A percentile compares a stretch with the other conserved stretches of the same genome.
Conservation (phyloP, 768 basidiomycete genomes). For the Cystofilobasidium bisporidii region DNA sequence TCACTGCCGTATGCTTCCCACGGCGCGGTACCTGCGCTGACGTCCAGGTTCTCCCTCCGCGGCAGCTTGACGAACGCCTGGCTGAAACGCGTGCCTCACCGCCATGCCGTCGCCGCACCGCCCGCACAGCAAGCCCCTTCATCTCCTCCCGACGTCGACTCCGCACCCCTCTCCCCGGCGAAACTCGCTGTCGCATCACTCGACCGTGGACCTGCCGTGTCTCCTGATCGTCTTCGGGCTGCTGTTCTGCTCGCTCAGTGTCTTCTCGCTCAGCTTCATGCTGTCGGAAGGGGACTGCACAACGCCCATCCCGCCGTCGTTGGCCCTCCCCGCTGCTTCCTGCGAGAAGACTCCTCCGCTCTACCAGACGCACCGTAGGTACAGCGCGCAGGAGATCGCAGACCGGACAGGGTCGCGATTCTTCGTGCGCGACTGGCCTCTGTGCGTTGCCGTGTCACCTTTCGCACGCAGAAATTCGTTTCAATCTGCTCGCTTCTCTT, state of each 20-base stretch:
- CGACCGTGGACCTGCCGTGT: not conserved
- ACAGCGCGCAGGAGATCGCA: constrained; percentile 33
- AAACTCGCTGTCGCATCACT: not conserved
- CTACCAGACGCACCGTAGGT: not conserved
- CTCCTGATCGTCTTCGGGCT: not conserved
- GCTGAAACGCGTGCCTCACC: too few species aligned
- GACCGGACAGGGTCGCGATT: constrained; percentile 42
- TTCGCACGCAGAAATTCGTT: not conserved
- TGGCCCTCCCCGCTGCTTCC: not conserved
- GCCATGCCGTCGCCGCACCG: too few species aligned
- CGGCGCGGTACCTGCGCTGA: too few species aligned
- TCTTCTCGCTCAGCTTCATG: not conserved
- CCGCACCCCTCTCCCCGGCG: not conserved
- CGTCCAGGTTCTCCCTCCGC: too few species aligned
- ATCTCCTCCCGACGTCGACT: not conserved
- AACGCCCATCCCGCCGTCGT: not conserved
- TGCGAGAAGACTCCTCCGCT: too few species aligned
- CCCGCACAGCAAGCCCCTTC: not conserved
- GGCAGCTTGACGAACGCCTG: too few species aligned
- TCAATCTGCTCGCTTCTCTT: too few species aligned
- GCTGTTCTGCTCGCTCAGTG: not conserved
- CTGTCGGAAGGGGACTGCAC: not conserved
- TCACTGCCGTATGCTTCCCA: too few species aligned
- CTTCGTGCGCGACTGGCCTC: constrained; percentile 43
- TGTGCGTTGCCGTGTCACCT: constrained; percentile 10